phyloP scores from a whole-genome alignment of 2,329 filamentous ascomycete genomes.

The Sporothrix dimorphospora region DNA sequence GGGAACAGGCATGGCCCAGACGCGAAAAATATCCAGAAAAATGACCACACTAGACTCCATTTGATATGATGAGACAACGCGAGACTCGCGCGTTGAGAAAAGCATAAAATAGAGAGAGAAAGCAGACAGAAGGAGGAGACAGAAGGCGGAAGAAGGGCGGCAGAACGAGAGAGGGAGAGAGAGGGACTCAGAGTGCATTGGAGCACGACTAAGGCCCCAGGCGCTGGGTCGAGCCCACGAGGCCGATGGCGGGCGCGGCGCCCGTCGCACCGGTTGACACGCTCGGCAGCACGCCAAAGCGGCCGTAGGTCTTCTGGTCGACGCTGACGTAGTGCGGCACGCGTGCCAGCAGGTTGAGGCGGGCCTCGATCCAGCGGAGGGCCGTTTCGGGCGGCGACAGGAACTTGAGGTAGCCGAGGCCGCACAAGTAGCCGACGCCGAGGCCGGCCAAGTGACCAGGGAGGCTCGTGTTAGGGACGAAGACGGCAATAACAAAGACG shows the following conservation, averaged over 20 bases:
- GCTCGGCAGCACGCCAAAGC: conserved; percentile 81
- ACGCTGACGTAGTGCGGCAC: conserved; percentile 92
- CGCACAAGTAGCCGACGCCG: conserved; percentile 86
- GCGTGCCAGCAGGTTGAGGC: conserved; percentile 80
- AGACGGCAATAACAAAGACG: conserved; percentile 71
- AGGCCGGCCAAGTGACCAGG: conserved; percentile 85
- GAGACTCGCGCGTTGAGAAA: conserved; percentile 1
- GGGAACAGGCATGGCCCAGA: background rate
- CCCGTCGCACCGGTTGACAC: conserved; percentile 39
- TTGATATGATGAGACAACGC: conserved; percentile 8
- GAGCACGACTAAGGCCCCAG: conserved; percentile 60
- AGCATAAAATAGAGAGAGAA: background rate
- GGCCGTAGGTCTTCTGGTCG: conserved; percentile 92
- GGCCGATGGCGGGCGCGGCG: conserved; percentile 58
- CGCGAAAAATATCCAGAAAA: background rate
- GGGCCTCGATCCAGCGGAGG: conserved; percentile 84
- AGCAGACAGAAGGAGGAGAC: background rate
- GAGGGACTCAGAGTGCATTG: background rate
- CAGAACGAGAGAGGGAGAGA: too few relatives aligned
- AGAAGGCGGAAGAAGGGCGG: background rate
- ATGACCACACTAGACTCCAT: conserved; percentile 10
- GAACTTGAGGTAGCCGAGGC: conserved; percentile 85
- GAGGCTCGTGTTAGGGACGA: conserved; percentile 81
- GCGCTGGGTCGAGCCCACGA: conserved; percentile 67
- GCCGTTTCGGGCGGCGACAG: conserved; percentile 87